phyloP scores from a whole-genome alignment of 2,329 filamentous ascomycete genomes.

The Ceratocystis cacaofunesta region DNA sequence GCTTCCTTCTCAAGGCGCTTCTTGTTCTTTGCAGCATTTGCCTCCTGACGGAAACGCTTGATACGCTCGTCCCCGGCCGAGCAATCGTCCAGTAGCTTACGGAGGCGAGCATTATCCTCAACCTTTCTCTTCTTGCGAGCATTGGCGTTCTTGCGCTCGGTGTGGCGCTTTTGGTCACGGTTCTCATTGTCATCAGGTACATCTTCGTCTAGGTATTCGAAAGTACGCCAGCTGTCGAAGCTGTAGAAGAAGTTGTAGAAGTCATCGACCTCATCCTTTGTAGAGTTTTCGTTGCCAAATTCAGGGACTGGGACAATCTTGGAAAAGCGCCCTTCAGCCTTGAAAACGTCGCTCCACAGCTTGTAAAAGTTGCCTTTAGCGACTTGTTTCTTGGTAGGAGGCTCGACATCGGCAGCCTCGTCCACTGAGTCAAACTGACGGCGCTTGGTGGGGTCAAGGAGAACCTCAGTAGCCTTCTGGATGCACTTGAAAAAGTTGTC shows the following conservation, averaged over 20 bases:
- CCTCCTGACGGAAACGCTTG: constrained; percentile 89
- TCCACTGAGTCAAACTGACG: constrained; percentile 96
- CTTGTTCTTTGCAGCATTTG: constrained; percentile 91
- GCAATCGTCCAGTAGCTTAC: constrained; percentile 77
- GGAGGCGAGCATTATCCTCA: constrained; percentile 83
- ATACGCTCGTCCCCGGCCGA: constrained; percentile 82
- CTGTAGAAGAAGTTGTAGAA: constrained; percentile 99
- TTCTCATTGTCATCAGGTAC: constrained; percentile 98
- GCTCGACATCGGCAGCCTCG: constrained; percentile 80
- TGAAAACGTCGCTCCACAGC: constrained; percentile 81
- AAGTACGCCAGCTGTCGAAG: constrained; percentile 94
- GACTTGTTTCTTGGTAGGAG: constrained; percentile 80
- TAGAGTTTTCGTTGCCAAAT: constrained; percentile 71
- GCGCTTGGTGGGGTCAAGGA: constrained; percentile 80
- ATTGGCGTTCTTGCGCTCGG: constrained; percentile 96
- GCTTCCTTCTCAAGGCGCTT: constrained; percentile 82
- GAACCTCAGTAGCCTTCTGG: constrained; percentile 89
- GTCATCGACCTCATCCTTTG: constrained; percentile 75
- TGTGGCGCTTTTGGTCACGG: constrained; percentile 95
- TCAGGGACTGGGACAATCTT: constrained; percentile 75
- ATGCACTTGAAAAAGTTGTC: constrained; percentile 99
- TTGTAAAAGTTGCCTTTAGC: constrained; percentile 88
- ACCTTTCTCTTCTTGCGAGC: constrained; percentile 98
- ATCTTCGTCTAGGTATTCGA: constrained; percentile 98
- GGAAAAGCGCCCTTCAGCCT: constrained; percentile 84